Conservation (phyloP, 345 rosid species). For the Cardamine chenopodiifolia region DNA sequence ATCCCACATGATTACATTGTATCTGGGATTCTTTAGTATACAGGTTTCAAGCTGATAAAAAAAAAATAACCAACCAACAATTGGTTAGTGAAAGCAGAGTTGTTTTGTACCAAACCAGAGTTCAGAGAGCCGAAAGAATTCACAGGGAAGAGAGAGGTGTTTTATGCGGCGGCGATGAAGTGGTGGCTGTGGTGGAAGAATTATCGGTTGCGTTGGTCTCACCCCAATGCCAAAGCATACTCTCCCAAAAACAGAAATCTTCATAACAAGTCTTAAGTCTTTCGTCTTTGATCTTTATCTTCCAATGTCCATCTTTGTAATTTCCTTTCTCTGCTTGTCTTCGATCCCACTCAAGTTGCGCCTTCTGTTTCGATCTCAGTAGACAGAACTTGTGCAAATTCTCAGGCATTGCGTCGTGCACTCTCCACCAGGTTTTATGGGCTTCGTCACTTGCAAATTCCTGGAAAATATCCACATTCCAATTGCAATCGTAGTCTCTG, state of each 20-base stretch:
- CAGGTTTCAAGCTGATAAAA: slow-evolving; percentile 7
- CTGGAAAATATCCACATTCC: slow-evolving; percentile 81
- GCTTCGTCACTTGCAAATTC: slow-evolving; percentile 84
- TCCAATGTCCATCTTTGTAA: slow-evolving; percentile 83
- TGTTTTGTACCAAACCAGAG: background rate
- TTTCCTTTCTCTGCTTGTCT: slow-evolving; percentile 81
- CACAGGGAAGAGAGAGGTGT: slow-evolving; percentile 47
- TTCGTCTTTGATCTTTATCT: slow-evolving; percentile 66
- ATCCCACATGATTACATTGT: slow-evolving; percentile 12
- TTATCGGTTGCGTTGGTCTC: slow-evolving; percentile 71
- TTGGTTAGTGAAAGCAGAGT: background rate
- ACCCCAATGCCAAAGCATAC: slow-evolving; percentile 95
- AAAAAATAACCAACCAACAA: background rate
- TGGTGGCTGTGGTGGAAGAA: slow-evolving; percentile 44
- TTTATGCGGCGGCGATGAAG: slow-evolving; percentile 32
- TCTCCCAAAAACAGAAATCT: slow-evolving; percentile 80
- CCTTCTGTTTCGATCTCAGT: slow-evolving; percentile 80
- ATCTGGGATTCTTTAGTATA: slow-evolving; percentile 10
- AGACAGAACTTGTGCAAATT: slow-evolving; percentile 71
- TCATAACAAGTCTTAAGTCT: slow-evolving; percentile 72
- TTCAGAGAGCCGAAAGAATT: slow-evolving; percentile 15
- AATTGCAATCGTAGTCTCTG: slow-evolving; percentile 93
- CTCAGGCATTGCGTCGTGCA: slow-evolving; percentile 81
- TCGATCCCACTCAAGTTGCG: slow-evolving; percentile 84
- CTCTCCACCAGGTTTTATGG: slow-evolving; percentile 83